These are phyloP conservation scores for Cyberlindnera maritima DNA, from an alignment of 805 yeast species.

Conservation along the genomic window DNA sequence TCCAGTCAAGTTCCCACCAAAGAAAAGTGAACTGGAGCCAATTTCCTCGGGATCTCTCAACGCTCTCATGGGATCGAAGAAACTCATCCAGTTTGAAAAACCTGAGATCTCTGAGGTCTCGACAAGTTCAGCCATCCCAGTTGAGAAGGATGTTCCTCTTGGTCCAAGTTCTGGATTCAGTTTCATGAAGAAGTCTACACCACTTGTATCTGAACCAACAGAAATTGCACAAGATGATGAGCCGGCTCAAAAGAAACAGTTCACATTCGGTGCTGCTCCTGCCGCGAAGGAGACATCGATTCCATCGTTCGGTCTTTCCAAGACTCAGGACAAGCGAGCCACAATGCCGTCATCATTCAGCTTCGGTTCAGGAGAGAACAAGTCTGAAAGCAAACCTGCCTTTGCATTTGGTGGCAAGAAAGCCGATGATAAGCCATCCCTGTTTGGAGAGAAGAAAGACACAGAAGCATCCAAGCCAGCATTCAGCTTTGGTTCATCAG, in stretches of 20 bases:
- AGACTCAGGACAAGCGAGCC: not conserved
- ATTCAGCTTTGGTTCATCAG: too few species aligned
- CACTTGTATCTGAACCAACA: not conserved
- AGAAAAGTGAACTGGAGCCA: not conserved
- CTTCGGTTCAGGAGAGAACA: conserved; percentile 8
- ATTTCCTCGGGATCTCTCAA: conserved; percentile 14
- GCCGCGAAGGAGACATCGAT: conserved; percentile 14
- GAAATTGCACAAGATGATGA: not conserved
- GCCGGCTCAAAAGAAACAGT: not conserved
- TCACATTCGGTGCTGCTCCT: conserved; percentile 2
- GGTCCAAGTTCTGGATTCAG: conserved; percentile 32
- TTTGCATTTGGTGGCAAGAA: not conserved
- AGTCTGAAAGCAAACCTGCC: not conserved
- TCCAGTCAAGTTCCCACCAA: conserved; percentile 22
- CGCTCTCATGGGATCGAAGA: conserved; percentile 19
- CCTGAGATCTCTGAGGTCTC: conserved; percentile 3
- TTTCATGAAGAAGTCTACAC: conserved; percentile 17
- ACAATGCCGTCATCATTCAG: conserved; percentile 4
- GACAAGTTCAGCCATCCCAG: not conserved
- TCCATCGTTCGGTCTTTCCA: conserved; percentile 9
- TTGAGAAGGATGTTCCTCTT: conserved; percentile 4
- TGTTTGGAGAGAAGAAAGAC: not conserved
- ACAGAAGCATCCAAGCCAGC: not conserved
- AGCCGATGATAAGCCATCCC: conserved; percentile 1
- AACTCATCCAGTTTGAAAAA: conserved; percentile 17